Evolutionary conservation across 345 rosid species (phyloP), one percentile per base, ranked within the genome.

Genomic region (Limnanthes douglasii): DNA sequence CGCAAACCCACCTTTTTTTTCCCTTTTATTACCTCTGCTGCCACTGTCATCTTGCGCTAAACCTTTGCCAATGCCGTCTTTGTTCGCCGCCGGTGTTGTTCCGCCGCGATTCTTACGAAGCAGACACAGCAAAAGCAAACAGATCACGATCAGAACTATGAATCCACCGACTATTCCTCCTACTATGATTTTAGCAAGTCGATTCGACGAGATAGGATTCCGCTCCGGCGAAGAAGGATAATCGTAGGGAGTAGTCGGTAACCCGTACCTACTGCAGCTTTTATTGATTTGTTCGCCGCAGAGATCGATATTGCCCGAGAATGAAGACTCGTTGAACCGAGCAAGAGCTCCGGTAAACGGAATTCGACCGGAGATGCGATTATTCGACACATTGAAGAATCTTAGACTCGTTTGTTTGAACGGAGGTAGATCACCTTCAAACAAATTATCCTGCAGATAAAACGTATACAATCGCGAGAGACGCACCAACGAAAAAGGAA

Each of bases 331-430:
- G 13, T 75, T 67, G 65, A 90, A 90, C 67, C 81, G 71, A 37
- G 69, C 56, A 50, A 90, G 29, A 3, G 86, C 65, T 1, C 68
- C 50, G n/a, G 86, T 77, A 5, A 34, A 34, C 5, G 98, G 98
- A 34, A 90, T 75, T 53, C 39, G 34, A 8, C 95, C 98, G 7
- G 84, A 72, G 35, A 90, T 74, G 0, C 56, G 38, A 46, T 90
- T 90, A 39, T 63, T 63, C 1, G 95, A 80, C 2, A 84, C 94
- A 40, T 84, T 90, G 68, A 90, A 80, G 65, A 54, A 77, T 23
- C 81, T 58, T 30, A 90, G 92, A 48, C 67, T 66, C 21, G 75
- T 64, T 59, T 90, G 98, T 62, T 74, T 77, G 33, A 90, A 36
- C 8, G 80, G 71, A 43, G 98, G 95, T 22, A 90, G 56, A 2